Conservation (phyloP, 1,284 basidiomycete genomes). For the Ceratobasidium papillatum region DNA sequence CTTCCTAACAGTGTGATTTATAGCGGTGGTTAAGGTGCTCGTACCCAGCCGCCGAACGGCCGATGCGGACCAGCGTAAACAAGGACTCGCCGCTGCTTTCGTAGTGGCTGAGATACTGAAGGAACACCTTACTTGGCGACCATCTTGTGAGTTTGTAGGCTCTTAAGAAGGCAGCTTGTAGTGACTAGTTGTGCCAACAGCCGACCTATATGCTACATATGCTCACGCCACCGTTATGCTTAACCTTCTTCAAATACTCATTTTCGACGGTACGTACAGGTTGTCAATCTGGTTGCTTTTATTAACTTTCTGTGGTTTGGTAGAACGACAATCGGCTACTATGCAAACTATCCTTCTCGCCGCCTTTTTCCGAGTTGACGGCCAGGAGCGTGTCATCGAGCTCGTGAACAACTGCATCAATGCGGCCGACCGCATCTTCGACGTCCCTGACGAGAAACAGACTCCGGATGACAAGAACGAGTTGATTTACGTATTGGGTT, state of each 20-base stretch:
- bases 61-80: conserved; percentile 80
- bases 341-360: conserved; percentile 76
- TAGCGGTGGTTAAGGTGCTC: conserved; percentile 89
- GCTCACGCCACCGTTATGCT: conserved; percentile 83
- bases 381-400: conserved; percentile 73
- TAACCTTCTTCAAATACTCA: conserved; percentile 72
- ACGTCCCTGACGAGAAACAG: conserved; percentile 55
- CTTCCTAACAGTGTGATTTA: conserved; percentile 26
- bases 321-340: conserved; percentile 68
- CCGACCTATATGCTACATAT: conserved; percentile 62
- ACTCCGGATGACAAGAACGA: conserved; percentile 66
- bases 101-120: conserved; percentile 78
- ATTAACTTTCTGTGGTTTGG: conserved; percentile 16
- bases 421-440: conserved; percentile 62
- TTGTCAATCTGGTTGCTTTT: conserved; percentile 12
- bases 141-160: conserved; percentile 59
- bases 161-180: conserved; percentile 35
- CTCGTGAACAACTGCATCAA: conserved; percentile 67
- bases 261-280: conserved; percentile 79
- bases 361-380: conserved; percentile 77
- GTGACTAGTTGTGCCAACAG: conserved; percentile 51
- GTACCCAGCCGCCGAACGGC: conserved; percentile 77
- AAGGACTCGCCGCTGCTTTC: conserved; percentile 74
- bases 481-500: conserved; percentile 78
- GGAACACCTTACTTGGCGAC: conserved; percentile 70